Conservation (phyloP, 176 grass and related monocot species). For the Phoenix dactylifera region DNA sequence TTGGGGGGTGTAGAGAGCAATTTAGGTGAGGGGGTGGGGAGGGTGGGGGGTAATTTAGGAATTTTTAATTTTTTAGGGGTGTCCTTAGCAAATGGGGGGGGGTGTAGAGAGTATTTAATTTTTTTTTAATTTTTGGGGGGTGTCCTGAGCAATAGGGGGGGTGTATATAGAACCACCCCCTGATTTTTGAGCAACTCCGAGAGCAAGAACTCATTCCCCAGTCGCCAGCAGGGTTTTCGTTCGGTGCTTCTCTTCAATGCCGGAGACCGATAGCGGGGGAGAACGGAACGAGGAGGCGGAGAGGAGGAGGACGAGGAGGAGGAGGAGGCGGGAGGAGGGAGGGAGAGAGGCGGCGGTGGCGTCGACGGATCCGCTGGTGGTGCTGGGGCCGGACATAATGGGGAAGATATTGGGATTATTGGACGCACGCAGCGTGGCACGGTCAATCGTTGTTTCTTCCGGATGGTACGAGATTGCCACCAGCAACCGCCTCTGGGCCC, state of each 20-base stretch:
- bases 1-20: too few species aligned
- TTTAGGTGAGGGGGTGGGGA: too few species aligned
- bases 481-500: constrained; percentile 54
- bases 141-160: too few species aligned
- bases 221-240: too few species aligned
- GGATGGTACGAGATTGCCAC: constrained; percentile 45
- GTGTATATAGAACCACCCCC: too few species aligned
- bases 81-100: too few species aligned
- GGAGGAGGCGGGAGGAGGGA: background rate
- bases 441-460: constrained; percentile 49
- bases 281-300: constrained; percentile 6
- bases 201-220: too few species aligned
- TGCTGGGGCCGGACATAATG: constrained; percentile 43
- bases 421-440: constrained; percentile 70
- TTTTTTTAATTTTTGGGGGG: too few species aligned
- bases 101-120: too few species aligned
- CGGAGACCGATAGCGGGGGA: background rate
- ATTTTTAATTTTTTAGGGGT: too few species aligned
- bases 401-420: constrained; percentile 43
- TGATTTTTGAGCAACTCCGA: too few species aligned
- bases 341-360: background rate
- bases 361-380: constrained; percentile 38
- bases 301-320: background rate
- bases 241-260: background rate
- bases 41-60: too few species aligned